Evolutionary conservation across 1,284 basidiomycete species (phyloP), one percentile per base, ranked within the genome.

Genomic region (Austroboletus rostrupii): DNA sequence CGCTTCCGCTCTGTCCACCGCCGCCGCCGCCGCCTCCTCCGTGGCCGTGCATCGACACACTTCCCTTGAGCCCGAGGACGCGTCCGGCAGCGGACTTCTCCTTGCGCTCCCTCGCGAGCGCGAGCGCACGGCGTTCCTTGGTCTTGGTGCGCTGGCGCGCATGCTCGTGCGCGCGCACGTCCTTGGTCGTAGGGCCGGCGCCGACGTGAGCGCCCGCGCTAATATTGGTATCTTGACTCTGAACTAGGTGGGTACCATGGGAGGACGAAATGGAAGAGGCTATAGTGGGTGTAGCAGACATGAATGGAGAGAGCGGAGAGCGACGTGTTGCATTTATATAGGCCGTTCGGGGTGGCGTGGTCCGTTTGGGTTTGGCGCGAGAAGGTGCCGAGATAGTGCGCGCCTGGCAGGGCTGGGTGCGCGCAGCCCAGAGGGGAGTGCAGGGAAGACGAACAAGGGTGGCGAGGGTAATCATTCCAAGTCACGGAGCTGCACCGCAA

Each of bases 91-190:
- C 49, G 7, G 53, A 57, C 51, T 56, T 64, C 52, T 68, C 61
- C 55, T 69, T 65, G 52, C 64, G 64, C 49, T 66, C 55, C 62
- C 54, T 66, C 4, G 59, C 51, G 10, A 66, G 64, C 17, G 57
- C 54, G 12, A 68, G 62, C 50, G 62, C 67, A 38, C 47, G 66
- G n/a, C 66, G 66, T 47, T 68, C 67, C 50, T 62, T 68, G 47
- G 50, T 55, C 51, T 66, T 68, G 47, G 49, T 55, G 19, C 57
- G 64, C 33, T 66, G 67, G 47, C 67, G 67, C 3, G 66, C 64
- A 28, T 62, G 66, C 48, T 68, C 67, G 12, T 51, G 57, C 17
- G 64, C 67, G 17, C 64, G 64, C 35, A 59, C 59, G 41, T 69
- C 64, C 35, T 66, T 66, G 33, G 50, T 38, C 32, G 8, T 43